phyloP scores from a whole-genome alignment of 208 protist genomes.

The Phytomonas francai region DNA sequence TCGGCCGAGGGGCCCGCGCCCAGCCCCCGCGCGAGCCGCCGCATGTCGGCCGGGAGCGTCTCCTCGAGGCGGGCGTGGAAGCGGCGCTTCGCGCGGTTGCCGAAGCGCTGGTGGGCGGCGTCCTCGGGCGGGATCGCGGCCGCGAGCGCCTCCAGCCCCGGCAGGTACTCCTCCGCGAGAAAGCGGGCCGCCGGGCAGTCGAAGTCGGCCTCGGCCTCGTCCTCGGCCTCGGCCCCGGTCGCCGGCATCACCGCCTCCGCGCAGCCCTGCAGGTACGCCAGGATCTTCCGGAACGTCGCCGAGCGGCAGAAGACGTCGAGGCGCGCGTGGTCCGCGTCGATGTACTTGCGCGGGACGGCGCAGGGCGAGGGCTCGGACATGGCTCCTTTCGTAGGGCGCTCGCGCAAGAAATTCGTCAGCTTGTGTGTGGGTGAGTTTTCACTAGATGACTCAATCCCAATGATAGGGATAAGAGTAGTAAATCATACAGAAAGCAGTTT shows the following conservation, averaged over 20 bases:
- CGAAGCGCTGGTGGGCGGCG: constrained; percentile 75
- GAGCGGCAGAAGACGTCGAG: constrained; percentile 49
- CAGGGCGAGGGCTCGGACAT: neutral
- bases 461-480: too few species aligned
- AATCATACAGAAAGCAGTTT: too few species aligned
- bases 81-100: constrained; percentile 76
- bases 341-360: constrained; percentile 43
- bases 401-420: neutral
- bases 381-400: neutral
- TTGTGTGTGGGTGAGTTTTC: too few species aligned
- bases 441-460: too few species aligned
- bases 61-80: constrained; percentile 57
- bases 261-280: constrained; percentile 55
- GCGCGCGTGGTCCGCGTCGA: constrained; percentile 57
- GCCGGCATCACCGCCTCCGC: constrained; percentile 22
- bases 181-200: constrained; percentile 28
- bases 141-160: constrained; percentile 38
- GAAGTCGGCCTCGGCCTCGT: constrained; percentile 9
- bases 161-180: constrained; percentile 45
- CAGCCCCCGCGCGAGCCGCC: constrained; percentile 38
- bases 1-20: constrained; percentile 4
- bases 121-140: constrained; percentile 71
- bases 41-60: constrained; percentile 34
- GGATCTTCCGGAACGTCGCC: constrained; percentile 55
- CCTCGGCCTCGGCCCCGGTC: constrained; percentile 5